phyloP scores from a whole-genome alignment of 257 asterid genomes.

The Handroanthus guayacan region DNA sequence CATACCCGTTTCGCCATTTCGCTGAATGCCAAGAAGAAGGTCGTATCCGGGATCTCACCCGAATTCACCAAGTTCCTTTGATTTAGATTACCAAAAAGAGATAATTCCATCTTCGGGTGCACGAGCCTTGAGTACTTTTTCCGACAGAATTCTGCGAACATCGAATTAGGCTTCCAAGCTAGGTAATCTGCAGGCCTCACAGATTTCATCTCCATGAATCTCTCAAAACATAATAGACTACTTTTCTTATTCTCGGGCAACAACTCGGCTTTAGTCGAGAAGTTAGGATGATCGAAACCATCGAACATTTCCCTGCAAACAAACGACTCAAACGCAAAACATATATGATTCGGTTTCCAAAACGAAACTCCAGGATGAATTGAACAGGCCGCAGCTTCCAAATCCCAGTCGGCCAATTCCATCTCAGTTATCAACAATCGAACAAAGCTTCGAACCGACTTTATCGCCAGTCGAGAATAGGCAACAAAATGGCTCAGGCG shows the following conservation, averaged over 20 bases:
- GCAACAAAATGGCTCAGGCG: conserved; percentile 61
- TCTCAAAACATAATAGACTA: conserved; percentile 45
- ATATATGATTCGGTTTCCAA: conserved; percentile 55
- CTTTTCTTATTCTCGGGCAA: conserved; percentile 34
- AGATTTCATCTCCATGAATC: conserved; percentile 63
- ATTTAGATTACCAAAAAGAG: conserved; percentile 62
- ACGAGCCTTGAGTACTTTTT: conserved; percentile 58
- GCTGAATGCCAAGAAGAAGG: conserved; percentile 53
- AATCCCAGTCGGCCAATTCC: conserved; percentile 79
- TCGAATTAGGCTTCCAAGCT: conserved; percentile 77
- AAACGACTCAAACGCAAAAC: conserved; percentile 78
- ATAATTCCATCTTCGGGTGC: conserved; percentile 73
- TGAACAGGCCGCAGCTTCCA: conserved; percentile 69
- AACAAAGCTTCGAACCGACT: conserved; percentile 69
- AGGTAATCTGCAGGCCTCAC: conserved; percentile 63
- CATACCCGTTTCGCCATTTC: conserved; percentile 89
- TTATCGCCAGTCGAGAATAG: conserved; percentile 51
- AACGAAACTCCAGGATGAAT: conserved; percentile 62
- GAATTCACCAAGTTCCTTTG: conserved; percentile 55
- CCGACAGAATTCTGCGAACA: conserved; percentile 64
- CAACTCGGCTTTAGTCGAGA: conserved; percentile 41
- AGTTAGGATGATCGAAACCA: conserved; percentile 59
- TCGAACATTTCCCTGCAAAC: conserved; percentile 78
- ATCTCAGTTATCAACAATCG: conserved; percentile 58
- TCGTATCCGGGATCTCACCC: conserved; percentile 64